Percentiles rank a stretch among this genome's conserved stretches.
phyloP scores from a whole-genome alignment of 768 basidiomycete genomes.

The Collybia sordida region DNA sequence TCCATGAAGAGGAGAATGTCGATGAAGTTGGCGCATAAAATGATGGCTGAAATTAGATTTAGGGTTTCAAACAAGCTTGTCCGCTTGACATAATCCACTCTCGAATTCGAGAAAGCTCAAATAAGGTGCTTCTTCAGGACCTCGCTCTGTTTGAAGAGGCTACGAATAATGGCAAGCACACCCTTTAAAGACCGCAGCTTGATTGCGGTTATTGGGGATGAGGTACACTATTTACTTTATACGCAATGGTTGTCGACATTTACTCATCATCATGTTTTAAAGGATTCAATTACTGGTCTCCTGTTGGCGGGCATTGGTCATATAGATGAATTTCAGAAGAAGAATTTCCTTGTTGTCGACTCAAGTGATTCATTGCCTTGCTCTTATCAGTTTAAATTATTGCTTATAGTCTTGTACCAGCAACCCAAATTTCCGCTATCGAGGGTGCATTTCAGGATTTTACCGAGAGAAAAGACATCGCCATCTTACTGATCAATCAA shows the following conservation, averaged over 20 bases:
- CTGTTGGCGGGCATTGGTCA: constrained; percentile 95
- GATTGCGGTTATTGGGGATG: constrained; percentile 96
- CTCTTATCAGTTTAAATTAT: neutral
- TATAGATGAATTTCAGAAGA: constrained; percentile 85
- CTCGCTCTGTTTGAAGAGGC: neutral
- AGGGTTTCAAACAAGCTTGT: too few relatives aligned
- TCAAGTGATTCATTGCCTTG: constrained; percentile 54
- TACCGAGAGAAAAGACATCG: constrained; percentile 92
- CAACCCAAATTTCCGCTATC: constrained; percentile 88
- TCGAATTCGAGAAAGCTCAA: too few relatives aligned
- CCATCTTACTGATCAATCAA: constrained; percentile 97
- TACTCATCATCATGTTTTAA: constrained; percentile 11
- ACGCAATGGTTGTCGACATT: constrained; percentile 1
- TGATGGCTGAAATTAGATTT: neutral
- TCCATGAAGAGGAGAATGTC: constrained; percentile 39
- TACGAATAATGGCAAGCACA: constrained; percentile 20
- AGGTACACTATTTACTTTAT: constrained; percentile 51
- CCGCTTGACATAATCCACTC: too few relatives aligned
- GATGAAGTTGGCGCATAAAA: neutral
- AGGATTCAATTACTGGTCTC: constrained; percentile 98
- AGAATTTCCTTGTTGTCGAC: constrained; percentile 97
- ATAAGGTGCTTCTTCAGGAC: too few relatives aligned
- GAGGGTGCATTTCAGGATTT: constrained; percentile 94
- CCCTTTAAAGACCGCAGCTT: constrained; percentile 82
- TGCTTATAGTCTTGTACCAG: constrained; percentile 25